A percentile compares a stretch with the other conserved stretches of the same genome.
phyloP scores from a whole-genome alignment of 768 basidiomycete species.

The Kwoniella newhampshirensis region DNA sequence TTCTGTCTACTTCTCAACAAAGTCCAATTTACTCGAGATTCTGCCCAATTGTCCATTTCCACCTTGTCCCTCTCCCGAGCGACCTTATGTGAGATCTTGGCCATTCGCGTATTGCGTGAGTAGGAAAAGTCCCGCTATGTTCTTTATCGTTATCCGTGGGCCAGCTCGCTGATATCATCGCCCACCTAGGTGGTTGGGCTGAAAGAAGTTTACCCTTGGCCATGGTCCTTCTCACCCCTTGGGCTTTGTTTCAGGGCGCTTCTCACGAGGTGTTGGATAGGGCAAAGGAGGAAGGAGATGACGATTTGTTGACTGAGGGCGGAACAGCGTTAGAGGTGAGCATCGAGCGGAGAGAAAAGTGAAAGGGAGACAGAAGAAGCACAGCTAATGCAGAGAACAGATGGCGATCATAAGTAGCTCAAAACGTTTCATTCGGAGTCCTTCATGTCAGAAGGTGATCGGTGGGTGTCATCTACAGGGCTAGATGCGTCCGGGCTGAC shows the following conservation, averaged over 20 bases:
- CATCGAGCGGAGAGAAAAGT: background rate
- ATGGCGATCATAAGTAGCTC: conserved; percentile 79
- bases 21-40: conserved; percentile 77
- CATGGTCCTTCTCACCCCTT: conserved; percentile 50
- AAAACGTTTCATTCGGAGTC: conserved; percentile 83
- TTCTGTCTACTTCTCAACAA: conserved; percentile 88
- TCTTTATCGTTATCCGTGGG: background rate
- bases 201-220: conserved; percentile 51
- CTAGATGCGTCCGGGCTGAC: conserved; percentile 62
- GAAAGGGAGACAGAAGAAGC: background rate
- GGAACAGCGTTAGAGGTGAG: conserved; percentile 81
- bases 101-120: conserved; percentile 72
- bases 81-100: conserved; percentile 82
- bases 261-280: conserved; percentile 43
- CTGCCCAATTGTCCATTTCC: conserved; percentile 64
- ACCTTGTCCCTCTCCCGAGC: conserved; percentile 73
- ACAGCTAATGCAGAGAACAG: conserved; percentile 12
- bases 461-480: conserved; percentile 60
- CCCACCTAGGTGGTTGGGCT: conserved; percentile 48
- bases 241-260: conserved; percentile 53
- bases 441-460: conserved; percentile 86
- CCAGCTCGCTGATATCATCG: background rate
- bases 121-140: conserved; percentile 29
- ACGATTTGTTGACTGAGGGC: conserved; percentile 57
- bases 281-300: conserved; percentile 50